A percentile compares a stretch with the other conserved stretches of the same genome.
Evolutionary conservation across 257 asterid species (phyloP).

Genomic region (Linaria vulgaris): DNA sequence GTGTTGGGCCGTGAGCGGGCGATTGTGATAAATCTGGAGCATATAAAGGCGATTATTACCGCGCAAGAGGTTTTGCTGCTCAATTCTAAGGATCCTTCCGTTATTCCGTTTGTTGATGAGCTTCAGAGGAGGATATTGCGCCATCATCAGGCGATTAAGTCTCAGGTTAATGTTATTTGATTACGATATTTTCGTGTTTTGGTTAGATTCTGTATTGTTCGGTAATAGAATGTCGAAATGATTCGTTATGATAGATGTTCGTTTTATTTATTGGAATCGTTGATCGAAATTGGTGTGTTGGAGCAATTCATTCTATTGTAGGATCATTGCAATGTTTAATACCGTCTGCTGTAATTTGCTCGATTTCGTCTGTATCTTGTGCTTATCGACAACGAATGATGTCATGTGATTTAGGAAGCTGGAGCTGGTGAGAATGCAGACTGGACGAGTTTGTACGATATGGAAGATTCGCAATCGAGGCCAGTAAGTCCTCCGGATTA

Average conservation of each 20-base stretch:
- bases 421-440: slow-evolving; percentile 68
- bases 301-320: too few species aligned
- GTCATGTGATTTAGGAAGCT: slow-evolving; percentile 59
- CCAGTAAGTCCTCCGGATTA: slow-evolving; percentile 46
- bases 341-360: too few species aligned
- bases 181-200: neutral
- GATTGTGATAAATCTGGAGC: slow-evolving; percentile 89
- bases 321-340: too few species aligned
- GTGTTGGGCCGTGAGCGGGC: slow-evolving; percentile 94
- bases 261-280: neutral
- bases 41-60: slow-evolving; percentile 90
- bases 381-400: slow-evolving; percentile 6
- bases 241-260: neutral
- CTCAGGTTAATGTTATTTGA: slow-evolving; percentile 47
- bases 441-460: slow-evolving; percentile 81
- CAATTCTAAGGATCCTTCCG: slow-evolving; percentile 87
- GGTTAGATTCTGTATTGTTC: too few species aligned
- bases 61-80: slow-evolving; percentile 84
- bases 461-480: slow-evolving; percentile 62
- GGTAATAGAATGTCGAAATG: neutral
- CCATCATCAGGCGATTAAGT: slow-evolving; percentile 69
- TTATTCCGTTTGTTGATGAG: slow-evolving; percentile 82
- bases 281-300: neutral
- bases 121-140: slow-evolving; percentile 73
- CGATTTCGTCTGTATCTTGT: too few species aligned